Percentiles rank a stretch among this genome's conserved stretches.
These are phyloP conservation scores for Vanrija sp. DNA, from an alignment of 1,284 basidiomycete genomes.

Conservation along the genomic window DNA sequence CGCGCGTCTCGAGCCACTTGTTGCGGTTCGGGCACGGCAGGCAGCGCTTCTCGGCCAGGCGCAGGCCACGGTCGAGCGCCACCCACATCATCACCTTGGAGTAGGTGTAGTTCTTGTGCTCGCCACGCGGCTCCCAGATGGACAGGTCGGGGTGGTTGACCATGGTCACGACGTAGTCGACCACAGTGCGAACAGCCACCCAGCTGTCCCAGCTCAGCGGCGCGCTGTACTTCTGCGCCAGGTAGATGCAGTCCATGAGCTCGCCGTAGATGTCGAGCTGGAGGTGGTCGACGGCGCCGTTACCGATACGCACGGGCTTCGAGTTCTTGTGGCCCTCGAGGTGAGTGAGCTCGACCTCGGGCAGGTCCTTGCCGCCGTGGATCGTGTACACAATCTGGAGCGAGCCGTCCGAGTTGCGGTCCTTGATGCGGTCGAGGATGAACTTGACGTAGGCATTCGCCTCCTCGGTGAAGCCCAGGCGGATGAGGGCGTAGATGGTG, in stretches of 20 bases:
- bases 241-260: conserved; percentile 85
- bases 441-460: conserved; percentile 71
- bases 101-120: conserved; percentile 79
- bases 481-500: conserved; percentile 83
- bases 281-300: conserved; percentile 82
- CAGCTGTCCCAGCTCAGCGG: conserved; percentile 66
- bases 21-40: conserved; percentile 51
- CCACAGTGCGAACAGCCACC: conserved; percentile 52
- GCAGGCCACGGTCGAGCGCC: conserved; percentile 82
- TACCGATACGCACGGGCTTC: conserved; percentile 65
- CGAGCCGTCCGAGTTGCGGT: conserved; percentile 80
- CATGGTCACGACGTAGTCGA: conserved; percentile 46
- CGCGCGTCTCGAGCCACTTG: conserved; percentile 70
- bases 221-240: conserved; percentile 72
- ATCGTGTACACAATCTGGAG: conserved; percentile 67
- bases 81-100: conserved; percentile 95
- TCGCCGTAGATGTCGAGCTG: conserved; percentile 92
- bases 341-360: conserved; percentile 76
- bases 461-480: conserved; percentile 85
- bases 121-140: conserved; percentile 79
- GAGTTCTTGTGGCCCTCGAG: conserved; percentile 77
- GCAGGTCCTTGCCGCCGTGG: conserved; percentile 66
- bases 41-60: conserved; percentile 81
- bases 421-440: conserved; percentile 71
- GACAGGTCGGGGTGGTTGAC: conserved; percentile 51